Percentiles rank a stretch among this genome's conserved stretches.
Conservation (phyloP, 2,329 filamentous ascomycete genomes). For the Epichloe brachyelytri region DNA sequence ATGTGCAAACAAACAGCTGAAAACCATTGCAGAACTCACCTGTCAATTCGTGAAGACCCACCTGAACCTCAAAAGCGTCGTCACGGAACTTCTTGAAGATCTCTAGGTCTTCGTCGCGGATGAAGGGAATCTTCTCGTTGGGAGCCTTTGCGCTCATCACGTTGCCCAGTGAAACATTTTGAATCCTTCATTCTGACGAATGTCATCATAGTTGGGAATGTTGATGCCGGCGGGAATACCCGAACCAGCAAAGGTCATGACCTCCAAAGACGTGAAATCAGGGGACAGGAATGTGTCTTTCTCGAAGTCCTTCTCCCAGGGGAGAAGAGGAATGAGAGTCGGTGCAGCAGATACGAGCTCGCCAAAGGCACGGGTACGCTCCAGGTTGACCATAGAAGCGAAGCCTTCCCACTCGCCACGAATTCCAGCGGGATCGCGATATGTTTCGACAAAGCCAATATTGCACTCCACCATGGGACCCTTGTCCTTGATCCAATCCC, state of each 20-base stretch:
- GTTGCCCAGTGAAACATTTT: constrained; percentile 93
- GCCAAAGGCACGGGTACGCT: constrained; percentile 78
- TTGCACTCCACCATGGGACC: constrained; percentile 69
- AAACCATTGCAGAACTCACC: constrained; percentile 17
- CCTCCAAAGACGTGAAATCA: constrained; percentile 91
- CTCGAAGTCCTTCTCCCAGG: constrained; percentile 81
- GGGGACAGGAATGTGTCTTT: constrained; percentile 93
- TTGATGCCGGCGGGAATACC: constrained; percentile 59
- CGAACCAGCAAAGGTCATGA: constrained; percentile 60
- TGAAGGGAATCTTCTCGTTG: constrained; percentile 86
- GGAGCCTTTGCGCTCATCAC: constrained; percentile 83
- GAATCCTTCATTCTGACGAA: constrained; percentile 73
- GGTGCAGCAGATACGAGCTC: constrained; percentile 73
- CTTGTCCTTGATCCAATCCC: constrained; percentile 73
- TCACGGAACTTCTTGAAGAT: constrained; percentile 77
- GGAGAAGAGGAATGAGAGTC: constrained; percentile 73
- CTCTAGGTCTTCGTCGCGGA: constrained; percentile 62
- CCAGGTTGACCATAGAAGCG: constrained; percentile 74
- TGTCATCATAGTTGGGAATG: constrained; percentile 61
- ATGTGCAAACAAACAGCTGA: not conserved
- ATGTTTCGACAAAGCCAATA: constrained; percentile 76
- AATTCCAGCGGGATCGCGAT: constrained; percentile 69
- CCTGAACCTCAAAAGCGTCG: constrained; percentile 84
- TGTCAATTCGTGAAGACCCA: constrained; percentile 80
- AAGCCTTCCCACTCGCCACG: constrained; percentile 81